Evolutionary conservation across 768 basidiomycete species (phyloP).

Genomic region (Royoungia palumana): DNA sequence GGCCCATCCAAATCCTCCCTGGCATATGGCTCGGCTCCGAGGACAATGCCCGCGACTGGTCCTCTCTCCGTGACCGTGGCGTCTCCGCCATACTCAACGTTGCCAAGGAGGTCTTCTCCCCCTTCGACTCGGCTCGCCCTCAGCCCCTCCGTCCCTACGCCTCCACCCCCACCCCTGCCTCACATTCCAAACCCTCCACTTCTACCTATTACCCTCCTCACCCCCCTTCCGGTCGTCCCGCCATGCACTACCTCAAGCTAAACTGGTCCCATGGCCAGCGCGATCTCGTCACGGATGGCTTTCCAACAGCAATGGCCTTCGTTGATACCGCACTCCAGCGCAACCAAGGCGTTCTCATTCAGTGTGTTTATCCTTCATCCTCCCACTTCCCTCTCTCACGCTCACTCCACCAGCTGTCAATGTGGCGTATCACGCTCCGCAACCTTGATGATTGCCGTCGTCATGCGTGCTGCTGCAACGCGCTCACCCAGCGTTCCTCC

Average conservation of each 20-base stretch:
- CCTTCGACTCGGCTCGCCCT: conserved; percentile 50
- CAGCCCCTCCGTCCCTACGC: conserved; percentile 57
- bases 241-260: conserved; percentile 85
- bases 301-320: conserved; percentile 77
- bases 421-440: conserved; percentile 92
- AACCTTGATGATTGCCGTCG: conserved; percentile 84
- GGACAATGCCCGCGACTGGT: conserved; percentile 86
- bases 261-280: conserved; percentile 94
- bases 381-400: conserved; percentile 11
- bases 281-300: conserved; percentile 77
- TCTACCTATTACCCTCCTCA: conserved; percentile 68
- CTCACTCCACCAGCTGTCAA: conserved; percentile 69
- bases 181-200: conserved; percentile 33
- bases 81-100: conserved; percentile 87
- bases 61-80: conserved; percentile 60
- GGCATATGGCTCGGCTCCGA: conserved; percentile 89
- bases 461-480: conserved; percentile 87
- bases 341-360: conserved; percentile 78
- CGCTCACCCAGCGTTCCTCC: conserved; percentile 63
- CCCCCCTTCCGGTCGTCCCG: conserved; percentile 64
- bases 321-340: conserved; percentile 73
- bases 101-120: conserved; percentile 84
- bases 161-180: conserved; percentile 65
- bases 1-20: conserved; percentile 82
- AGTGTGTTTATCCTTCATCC: conserved; percentile 51